Base-by-base conservation (phyloP, 225 moss, liverwort and hornwort species). In the Takakia lepidozioides region DNA sequence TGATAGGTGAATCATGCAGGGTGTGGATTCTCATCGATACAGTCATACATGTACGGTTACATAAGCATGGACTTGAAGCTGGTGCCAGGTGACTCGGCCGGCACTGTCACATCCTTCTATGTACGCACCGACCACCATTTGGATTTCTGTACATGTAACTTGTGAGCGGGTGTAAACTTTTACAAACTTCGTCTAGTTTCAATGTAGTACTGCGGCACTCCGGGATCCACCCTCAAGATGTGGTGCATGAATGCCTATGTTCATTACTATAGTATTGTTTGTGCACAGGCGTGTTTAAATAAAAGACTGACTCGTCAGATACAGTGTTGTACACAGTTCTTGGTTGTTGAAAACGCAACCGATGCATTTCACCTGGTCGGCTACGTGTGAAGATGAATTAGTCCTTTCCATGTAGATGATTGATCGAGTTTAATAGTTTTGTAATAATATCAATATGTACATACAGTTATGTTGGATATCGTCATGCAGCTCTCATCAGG, bases 401-500 rank as follows among this genome's bases (percentile, higher is more conserved):
- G n/a, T n/a, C n/a, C n/a, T n/a, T n/a, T n/a, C n/a, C n/a, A n/a
- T n/a, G n/a, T n/a, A n/a, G n/a, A 20, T 16, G 18, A 16, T 20
- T 41, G 3, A 16, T 41, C 40, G 20, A 20, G 40, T 41, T 17
- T 16, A 16, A 15, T 20, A 16, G 20, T 16, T 16, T 2, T 16
- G 20, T 20, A 7, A 7, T 20, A 6, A 16, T 17, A 7, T 41
- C 20, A 6, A 41, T 20, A 41, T 16, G 40, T 16, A 16, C 17
- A 2, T 41, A 16, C n/a, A 1, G 40, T n/a, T 41, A 41, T 40
- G 40, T 40, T 5, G 16, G 16, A 19, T 15, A 40, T 48, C 22
- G 10, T 17, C 8, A 4, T 51, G 28, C 50, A 81, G 81, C 69
- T 81, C 22, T 65, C 76, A 0, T 81, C 81, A 23, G 68, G 57